Evolutionary conservation across 768 basidiomycete genomes (phyloP), one percentile per base, ranked within the genome.

Genomic region (Ephemerocybe angulata): DNA sequence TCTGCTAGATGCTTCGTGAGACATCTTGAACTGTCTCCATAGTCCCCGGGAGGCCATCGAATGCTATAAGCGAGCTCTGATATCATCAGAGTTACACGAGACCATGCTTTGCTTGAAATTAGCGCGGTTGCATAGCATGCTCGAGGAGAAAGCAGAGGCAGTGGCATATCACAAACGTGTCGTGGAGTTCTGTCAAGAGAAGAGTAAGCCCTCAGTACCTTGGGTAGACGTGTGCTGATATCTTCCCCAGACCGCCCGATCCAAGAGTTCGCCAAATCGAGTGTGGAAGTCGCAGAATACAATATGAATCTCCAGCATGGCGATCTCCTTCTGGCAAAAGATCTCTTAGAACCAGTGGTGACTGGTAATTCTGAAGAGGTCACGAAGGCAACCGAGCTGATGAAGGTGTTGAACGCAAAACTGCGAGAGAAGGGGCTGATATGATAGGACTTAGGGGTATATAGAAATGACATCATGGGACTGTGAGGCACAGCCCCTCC

Each of bases 31-130:
- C 25, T 37, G 51, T 50, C 40, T 47, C 51, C 55, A 25, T 63
- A 96, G 96, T 67, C 78, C 81, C 43, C 80, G 86, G 56, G 95
- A 98, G 69, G 94, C 97, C 15, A 86, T 95, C 41, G 88, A 94
- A 65, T 93, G 93, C 64, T 85, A 92, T 58, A 90, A 92, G 61
- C 89, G 94, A 37, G 95, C 96, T 12, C 77, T 98, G 52, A 83
- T 88, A 55, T 83, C 87, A 53, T 87, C 87, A 25, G 88, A 90
- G 68, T 80, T 87, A 3, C 81, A 85, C 57, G 90, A 93, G 66
- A 88, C 81, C 33, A 78, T 76, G 22, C 85, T 91, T 58, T 82
- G 84, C 65, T 71, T 87, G 33, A 90, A 84, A 65, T 74, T 94
- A 30, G 93, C 92, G 17, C 81, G 78, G 63, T 74, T 94, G 47